These are phyloP conservation scores for Picochlorum sp. DNA, from an alignment of 139 green algal genomes.

Conservation along the genomic window DNA sequence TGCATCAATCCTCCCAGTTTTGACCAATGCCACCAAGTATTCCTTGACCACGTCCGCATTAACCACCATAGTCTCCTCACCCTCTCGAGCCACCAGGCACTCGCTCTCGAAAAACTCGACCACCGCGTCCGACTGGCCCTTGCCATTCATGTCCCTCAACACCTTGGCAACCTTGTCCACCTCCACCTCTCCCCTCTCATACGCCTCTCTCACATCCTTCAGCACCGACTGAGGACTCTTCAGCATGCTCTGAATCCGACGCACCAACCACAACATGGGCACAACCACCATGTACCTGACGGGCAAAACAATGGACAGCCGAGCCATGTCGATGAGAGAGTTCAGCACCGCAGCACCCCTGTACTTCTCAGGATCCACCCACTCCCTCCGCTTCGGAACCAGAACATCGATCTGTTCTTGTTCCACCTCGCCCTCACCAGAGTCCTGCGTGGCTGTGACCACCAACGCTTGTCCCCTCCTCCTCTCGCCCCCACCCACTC, in stretches of 20 bases:
- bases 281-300: slow-evolving; percentile 21
- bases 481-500: too few relatives aligned
- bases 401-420: neutral
- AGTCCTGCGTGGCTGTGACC: neutral
- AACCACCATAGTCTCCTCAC: slow-evolving; percentile 1
- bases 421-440: neutral
- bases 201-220: neutral
- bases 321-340: neutral
- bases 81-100: slow-evolving; percentile 1
- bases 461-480: slow-evolving; percentile 18
- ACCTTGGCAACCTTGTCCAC: neutral
- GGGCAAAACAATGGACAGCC: slow-evolving; percentile 12
- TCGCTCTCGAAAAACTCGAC: slow-evolving; percentile 22
- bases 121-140: neutral
- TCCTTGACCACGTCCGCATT: slow-evolving; percentile 64
- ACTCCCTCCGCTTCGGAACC: neutral
- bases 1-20: slow-evolving; percentile 47
- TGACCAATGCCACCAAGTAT: slow-evolving; percentile 79
- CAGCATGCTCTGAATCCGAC: neutral
- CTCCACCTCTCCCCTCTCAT: neutral
- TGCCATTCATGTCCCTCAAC: neutral
- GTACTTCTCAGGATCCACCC: neutral
- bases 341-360: neutral
- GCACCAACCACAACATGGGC: slow-evolving; percentile 15
- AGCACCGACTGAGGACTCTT: neutral